These are phyloP conservation scores for Oryza meyeriana DNA, from an alignment of 176 grass and related monocot genomes.

Conservation along the genomic window DNA sequence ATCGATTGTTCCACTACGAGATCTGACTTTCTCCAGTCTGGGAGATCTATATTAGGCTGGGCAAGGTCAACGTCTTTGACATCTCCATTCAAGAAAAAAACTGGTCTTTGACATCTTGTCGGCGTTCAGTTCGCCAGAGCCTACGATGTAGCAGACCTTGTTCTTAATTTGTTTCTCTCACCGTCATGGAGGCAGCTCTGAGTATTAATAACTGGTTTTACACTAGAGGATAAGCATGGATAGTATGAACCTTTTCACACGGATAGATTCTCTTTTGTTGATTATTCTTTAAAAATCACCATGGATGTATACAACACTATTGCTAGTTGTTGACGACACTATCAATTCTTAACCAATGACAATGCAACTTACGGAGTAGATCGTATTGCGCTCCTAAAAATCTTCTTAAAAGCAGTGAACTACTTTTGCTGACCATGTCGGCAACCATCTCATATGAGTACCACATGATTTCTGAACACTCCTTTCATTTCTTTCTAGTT, in stretches of 20 bases:
- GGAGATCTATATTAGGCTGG: too few relatives aligned
- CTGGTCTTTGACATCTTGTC: background rate
- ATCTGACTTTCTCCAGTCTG: constrained; percentile 5
- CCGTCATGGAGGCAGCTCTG: background rate
- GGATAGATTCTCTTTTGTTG: background rate
- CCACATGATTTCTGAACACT: background rate
- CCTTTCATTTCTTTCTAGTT: background rate
- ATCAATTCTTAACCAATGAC: background rate
- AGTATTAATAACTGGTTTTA: background rate
- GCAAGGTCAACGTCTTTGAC: background rate
- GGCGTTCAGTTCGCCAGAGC: background rate
- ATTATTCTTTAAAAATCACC: background rate
- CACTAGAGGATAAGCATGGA: background rate
- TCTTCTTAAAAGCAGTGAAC: background rate
- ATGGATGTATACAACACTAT: background rate
- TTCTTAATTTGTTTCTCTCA: background rate
- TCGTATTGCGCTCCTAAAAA: background rate
- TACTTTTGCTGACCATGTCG: background rate
- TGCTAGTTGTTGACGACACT: background rate
- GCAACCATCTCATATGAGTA: background rate
- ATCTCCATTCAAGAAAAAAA: too few relatives aligned
- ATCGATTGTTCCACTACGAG: background rate
- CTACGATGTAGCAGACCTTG: background rate
- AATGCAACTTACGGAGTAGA: background rate
- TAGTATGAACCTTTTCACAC: background rate